These are phyloP conservation scores for Coccomyxa subellipsoidea DNA, from an alignment of 163 green algal genomes.

Conservation along the genomic window DNA sequence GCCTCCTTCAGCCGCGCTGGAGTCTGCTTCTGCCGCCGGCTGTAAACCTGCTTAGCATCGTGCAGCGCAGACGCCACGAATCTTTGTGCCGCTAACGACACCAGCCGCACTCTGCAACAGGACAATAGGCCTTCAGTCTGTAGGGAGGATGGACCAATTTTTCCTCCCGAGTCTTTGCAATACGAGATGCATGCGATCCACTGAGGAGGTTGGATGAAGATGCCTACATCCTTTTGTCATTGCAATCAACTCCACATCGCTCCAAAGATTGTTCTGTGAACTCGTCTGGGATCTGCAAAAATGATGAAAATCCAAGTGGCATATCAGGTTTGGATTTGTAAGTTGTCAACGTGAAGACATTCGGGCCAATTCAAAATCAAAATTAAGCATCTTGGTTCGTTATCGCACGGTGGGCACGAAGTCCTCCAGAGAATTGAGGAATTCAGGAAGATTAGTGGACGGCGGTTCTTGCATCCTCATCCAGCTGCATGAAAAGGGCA, in stretches of 20 bases:
- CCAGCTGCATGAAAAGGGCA: too few species aligned
- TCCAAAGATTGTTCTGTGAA: conserved; percentile 50
- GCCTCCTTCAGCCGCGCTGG: conserved; percentile 44
- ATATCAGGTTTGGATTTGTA: too few species aligned
- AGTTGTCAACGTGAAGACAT: too few species aligned
- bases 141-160: neutral
- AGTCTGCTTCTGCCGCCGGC: conserved; percentile 35
- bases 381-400: neutral
- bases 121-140: neutral
- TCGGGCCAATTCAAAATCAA: too few species aligned
- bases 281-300: conserved; percentile 59
- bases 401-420: conserved; percentile 26
- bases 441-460: conserved; percentile 14
- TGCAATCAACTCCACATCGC: conserved; percentile 39
- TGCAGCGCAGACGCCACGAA: conserved; percentile 52
- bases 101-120: conserved; percentile 46
- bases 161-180: neutral
- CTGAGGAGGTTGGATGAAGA: neutral
- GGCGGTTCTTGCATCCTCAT: too few species aligned
- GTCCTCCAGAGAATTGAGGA: conserved; percentile 29
- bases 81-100: conserved; percentile 57
- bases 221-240: conserved; percentile 41
- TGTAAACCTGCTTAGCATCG: conserved; percentile 42
- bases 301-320: too few species aligned
- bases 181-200: neutral